These are phyloP conservation scores for Auricularia auricula-judae DNA, from an alignment of 768 basidiomycete species.

Conservation along the genomic window DNA sequence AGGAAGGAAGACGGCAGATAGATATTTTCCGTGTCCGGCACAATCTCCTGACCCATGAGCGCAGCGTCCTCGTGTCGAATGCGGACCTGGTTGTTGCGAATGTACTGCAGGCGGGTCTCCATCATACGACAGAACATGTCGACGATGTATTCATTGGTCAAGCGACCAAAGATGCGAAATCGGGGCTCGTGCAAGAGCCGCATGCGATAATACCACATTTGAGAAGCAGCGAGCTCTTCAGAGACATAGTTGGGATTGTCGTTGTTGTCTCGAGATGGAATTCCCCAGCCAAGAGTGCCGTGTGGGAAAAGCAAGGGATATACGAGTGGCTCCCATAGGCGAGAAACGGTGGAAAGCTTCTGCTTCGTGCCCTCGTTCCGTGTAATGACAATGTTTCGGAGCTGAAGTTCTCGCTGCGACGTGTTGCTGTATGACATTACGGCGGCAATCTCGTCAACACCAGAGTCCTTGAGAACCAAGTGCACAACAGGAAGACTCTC, in stretches of 20 bases:
- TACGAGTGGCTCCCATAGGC: slow-evolving; percentile 19
- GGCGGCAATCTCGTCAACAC: too few species aligned
- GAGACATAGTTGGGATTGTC: not conserved
- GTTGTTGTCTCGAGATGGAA: slow-evolving; percentile 10
- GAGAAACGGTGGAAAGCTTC: slow-evolving; percentile 20
- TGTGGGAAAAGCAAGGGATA: slow-evolving; percentile 35
- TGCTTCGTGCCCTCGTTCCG: too few species aligned
- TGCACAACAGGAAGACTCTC: too few species aligned
- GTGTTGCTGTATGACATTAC: too few species aligned
- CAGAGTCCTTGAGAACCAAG: too few species aligned
- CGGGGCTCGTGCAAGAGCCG: slow-evolving; percentile 21
- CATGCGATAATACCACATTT: slow-evolving; percentile 24
- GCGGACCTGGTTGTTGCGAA: slow-evolving; percentile 18
- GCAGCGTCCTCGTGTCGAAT: slow-evolving; percentile 17
- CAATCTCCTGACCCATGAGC: slow-evolving; percentile 17
- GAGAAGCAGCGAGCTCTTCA: slow-evolving; percentile 12
- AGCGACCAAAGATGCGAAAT: slow-evolving; percentile 11
- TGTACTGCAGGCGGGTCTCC: slow-evolving; percentile 23
- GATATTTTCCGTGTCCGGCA: slow-evolving; percentile 19
- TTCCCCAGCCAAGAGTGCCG: slow-evolving; percentile 29
- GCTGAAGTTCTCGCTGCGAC: too few species aligned
- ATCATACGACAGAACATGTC: slow-evolving; percentile 28
- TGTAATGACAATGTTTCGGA: too few species aligned
- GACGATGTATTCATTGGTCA: slow-evolving; percentile 24
- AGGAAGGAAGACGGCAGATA: slow-evolving; percentile 31